Evolutionary conservation across 83 land plant genomes (phyloP).

Genomic region (Picea abies): DNA sequence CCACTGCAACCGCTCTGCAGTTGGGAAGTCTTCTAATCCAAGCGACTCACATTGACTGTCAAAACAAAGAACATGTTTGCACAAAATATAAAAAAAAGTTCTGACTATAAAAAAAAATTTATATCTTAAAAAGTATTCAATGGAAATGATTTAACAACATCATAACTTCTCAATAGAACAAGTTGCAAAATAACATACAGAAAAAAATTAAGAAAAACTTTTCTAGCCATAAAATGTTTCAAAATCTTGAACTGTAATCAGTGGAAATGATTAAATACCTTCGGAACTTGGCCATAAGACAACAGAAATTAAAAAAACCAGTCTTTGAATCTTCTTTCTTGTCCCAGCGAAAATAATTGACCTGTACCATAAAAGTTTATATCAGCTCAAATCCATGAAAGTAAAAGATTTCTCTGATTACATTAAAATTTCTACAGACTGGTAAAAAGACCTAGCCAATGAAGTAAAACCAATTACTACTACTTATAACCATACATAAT

Average conservation of each 20-base stretch:
- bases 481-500: conserved; percentile 46
- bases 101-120: neutral
- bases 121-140: neutral
- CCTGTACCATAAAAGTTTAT: conserved; percentile 38
- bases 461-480: neutral
- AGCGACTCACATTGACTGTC: conserved; percentile 82
- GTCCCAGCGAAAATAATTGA: conserved; percentile 98
- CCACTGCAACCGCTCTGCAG: conserved; percentile 87
- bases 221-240: neutral
- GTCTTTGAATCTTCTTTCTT: conserved; percentile 59
- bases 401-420: neutral
- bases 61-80: neutral
- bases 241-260: neutral
- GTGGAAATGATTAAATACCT: conserved; percentile 37
- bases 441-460: neutral
- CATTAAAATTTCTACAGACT: neutral
- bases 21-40: conserved; percentile 87
- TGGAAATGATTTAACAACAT: neutral
- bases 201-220: too few species aligned
- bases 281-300: conserved; percentile 78
- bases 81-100: neutral
- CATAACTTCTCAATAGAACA: neutral
- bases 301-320: conserved; percentile 80
- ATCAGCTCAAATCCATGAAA: neutral
- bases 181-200: too few species aligned